These are phyloP conservation scores for Nymphaea thermarum DNA, from an alignment of 164 flowering plant genomes.

Conservation along the genomic window DNA sequence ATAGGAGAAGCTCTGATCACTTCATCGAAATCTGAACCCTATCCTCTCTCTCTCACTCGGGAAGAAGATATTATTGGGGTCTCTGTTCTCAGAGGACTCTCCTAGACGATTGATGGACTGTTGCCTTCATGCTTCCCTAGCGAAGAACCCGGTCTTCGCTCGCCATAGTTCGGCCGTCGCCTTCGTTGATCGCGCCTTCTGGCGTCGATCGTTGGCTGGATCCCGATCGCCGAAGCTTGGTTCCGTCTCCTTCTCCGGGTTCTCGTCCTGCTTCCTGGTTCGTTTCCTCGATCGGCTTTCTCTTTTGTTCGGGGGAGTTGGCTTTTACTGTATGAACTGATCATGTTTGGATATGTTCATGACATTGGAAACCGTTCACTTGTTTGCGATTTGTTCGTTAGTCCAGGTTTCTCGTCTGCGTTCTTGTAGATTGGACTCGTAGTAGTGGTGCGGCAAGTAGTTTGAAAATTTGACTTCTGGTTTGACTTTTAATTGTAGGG, in stretches of 20 bases:
- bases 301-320: neutral
- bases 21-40: neutral
- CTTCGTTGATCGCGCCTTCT: neutral
- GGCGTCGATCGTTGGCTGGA: neutral
- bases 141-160: neutral
- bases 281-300: neutral
- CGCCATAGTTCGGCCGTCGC: neutral
- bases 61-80: neutral
- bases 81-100: neutral
- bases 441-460: neutral
- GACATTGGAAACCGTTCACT: no score
- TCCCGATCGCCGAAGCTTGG: neutral
- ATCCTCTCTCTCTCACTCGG: neutral
- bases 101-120: neutral
- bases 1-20: no score
- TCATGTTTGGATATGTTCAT: neutral
- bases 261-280: neutral
- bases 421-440: neutral
- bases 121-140: neutral
- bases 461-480: neutral
- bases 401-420: neutral
- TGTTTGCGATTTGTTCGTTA: neutral
- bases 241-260: no score
- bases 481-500: neutral
- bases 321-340: neutral